Evolutionary conservation across 352 stramenopile genomes (phyloP), one percentile per base, ranked within the genome.

Genomic region (Lagenidium giganteum): DNA sequence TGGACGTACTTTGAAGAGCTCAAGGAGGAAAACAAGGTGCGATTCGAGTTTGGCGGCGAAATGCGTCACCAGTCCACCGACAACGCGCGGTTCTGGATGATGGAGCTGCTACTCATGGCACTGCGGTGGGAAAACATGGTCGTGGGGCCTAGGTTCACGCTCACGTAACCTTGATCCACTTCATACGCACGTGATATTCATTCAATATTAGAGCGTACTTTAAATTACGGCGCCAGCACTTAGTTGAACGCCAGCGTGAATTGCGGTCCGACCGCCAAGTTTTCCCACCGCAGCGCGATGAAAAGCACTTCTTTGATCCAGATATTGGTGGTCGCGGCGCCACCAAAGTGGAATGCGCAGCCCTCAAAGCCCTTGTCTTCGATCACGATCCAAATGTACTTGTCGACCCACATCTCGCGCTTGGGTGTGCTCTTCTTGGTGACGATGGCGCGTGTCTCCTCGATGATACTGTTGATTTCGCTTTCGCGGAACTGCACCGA

Each of bases 251-350:
- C 39, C 21, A 84, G 62, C 17, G 50, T 60, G 43, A 84, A 67
- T 18, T 61, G 55, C 7, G 75, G 67, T 0, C 75, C 72, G 18
- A 87, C 68, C 0, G 64, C 72, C 52, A 85, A 61, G 18, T 27
- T 78, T 24, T 87, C 75, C 71, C 75, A 87, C 28, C 67, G 64
- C 30, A 87, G 45, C 11, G 75, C 72, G 32, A 85, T 68, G 40
- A 87, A 80, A 18, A 87, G 51, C 45, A 87, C 63, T 46, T 87
- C 71, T 22, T 67, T 68, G 23, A 87, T 55, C 75, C 75, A 87
- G 18, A 87, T 51, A 8, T 45, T 33, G 12, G 56, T 80, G 26
- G 47, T 70, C 26, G 70, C 70, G 28, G 54, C 52, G 21, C 75
- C 75, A 25, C 75, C 75, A 44, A 87, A 87, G 49, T 84, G 65